Evolutionary conservation across 2,329 filamentous ascomycete genomes (phyloP).

Genomic region (Colletotrichum sublineola): DNA sequence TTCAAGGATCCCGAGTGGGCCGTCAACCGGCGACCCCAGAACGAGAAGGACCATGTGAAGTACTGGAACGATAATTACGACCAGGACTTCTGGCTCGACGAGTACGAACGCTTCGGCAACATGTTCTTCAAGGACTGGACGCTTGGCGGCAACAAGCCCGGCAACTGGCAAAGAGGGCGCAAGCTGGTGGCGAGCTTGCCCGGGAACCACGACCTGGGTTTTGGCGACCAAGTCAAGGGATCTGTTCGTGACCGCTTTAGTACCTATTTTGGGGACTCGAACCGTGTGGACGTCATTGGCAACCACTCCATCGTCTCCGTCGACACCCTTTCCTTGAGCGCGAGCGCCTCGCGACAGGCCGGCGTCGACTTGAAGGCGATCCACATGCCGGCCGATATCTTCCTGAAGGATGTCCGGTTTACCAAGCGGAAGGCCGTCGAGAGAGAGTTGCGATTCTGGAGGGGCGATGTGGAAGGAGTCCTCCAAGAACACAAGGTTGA

Average conservation of each 20-base stretch:
- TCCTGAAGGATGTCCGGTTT: constrained; percentile 76
- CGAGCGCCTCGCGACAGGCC: constrained; percentile 68
- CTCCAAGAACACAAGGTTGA: constrained; percentile 71
- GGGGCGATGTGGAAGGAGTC: constrained; percentile 69
- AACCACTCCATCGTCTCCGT: constrained; percentile 97
- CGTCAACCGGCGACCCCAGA: constrained; percentile 61
- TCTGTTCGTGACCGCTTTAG: constrained; percentile 86
- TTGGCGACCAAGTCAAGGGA: constrained; percentile 85
- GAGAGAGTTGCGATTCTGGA: constrained; percentile 75
- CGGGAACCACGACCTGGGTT: constrained; percentile 95
- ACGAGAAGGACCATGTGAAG: constrained; percentile 69
- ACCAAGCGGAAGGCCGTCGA: constrained; percentile 77
- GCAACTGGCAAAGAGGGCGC: constrained; percentile 73
- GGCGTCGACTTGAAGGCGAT: constrained; percentile 70
- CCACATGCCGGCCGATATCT: constrained; percentile 82
- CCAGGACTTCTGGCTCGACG: constrained; percentile 85
- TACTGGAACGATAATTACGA: constrained; percentile 82
- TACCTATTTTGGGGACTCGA: constrained; percentile 91
- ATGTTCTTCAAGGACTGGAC: constrained; percentile 85
- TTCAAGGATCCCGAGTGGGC: constrained; percentile 73
- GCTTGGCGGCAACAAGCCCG: constrained; percentile 65
- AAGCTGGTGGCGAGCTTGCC: constrained; percentile 89
- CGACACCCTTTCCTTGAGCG: constrained; percentile 89
- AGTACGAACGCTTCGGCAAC: constrained; percentile 87
- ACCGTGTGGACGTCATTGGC: constrained; percentile 89